These are phyloP conservation scores for Scenedesmus sp. DNA, from an alignment of 163 green algal genomes.

Conservation along the genomic window DNA sequence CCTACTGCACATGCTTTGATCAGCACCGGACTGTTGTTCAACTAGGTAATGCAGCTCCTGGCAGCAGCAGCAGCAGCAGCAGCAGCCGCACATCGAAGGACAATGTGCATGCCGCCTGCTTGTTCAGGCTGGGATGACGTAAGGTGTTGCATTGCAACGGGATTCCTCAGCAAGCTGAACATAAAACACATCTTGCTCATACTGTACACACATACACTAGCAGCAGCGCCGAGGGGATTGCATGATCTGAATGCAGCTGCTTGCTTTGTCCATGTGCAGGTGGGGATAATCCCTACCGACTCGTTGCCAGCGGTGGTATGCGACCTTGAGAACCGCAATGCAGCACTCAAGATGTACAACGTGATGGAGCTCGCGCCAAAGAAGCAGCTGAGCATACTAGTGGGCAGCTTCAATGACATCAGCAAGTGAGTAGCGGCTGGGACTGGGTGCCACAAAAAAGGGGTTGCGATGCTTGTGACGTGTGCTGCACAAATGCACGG, in stretches of 20 bases:
- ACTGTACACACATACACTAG: background rate
- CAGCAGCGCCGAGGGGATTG: background rate
- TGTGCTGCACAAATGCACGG: too few species aligned
- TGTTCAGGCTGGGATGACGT: too few species aligned
- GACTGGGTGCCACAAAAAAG: too few species aligned
- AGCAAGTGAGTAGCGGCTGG: constrained; percentile 14
- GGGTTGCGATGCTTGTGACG: too few species aligned
- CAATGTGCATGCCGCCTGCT: background rate
- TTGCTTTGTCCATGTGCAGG: constrained; percentile 60
- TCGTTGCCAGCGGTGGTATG: constrained; percentile 91
- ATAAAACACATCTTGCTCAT: too few species aligned
- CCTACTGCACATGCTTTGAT: too few species aligned
- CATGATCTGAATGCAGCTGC: background rate
- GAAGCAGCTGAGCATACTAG: constrained; percentile 91
- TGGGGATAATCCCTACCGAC: constrained; percentile 96
- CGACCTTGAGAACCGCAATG: constrained; percentile 83
- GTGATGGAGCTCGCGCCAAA: constrained; percentile 86
- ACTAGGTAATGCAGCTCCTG: too few species aligned
- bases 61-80: background rate
- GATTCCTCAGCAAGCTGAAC: too few species aligned
- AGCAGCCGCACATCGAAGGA: background rate
- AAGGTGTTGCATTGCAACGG: too few species aligned
- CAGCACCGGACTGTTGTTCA: too few species aligned
- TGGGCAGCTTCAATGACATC: constrained; percentile 62
- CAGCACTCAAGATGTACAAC: constrained; percentile 86